A percentile compares a stretch with the other conserved stretches of the same genome.
phyloP scores from a whole-genome alignment of 2,329 filamentous ascomycete genomes.

The Phialophora chinensis region DNA sequence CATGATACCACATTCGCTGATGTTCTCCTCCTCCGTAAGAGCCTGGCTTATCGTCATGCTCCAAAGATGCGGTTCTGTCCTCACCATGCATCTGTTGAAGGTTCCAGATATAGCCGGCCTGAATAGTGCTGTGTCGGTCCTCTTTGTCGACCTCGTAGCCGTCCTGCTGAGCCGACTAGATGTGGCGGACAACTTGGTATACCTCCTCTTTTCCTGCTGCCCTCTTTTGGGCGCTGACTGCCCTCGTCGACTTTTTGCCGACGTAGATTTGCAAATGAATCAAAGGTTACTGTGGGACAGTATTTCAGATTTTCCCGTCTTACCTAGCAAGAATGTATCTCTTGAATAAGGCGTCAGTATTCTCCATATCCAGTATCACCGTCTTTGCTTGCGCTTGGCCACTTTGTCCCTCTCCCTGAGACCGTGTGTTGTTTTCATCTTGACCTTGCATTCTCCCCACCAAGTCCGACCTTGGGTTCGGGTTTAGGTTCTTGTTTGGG shows the following conservation, averaged over 20 bases:
- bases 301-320: neutral
- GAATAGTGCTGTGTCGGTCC: conserved; percentile 56
- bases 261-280: no score
- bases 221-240: neutral
- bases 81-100: conserved; percentile 67
- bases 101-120: conserved; percentile 50
- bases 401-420: neutral
- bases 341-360: neutral
- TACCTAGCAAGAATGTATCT: neutral
- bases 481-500: neutral
- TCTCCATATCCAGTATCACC: neutral
- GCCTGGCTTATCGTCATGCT: no score
- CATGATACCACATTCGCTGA: conserved; percentile 43
- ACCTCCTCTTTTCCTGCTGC: neutral
- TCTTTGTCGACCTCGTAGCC: conserved; percentile 45
- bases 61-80: conserved; percentile 63
- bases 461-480: neutral
- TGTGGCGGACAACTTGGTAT: neutral
- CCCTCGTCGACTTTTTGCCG: no score
- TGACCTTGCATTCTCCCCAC: neutral
- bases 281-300: no score
- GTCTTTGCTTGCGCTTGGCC: neutral
- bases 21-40: no score
- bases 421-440: neutral
- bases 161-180: neutral